phyloP scores from a whole-genome alignment of 73 alveolate genomes.

The Tetrahymena elliotti region DNA sequence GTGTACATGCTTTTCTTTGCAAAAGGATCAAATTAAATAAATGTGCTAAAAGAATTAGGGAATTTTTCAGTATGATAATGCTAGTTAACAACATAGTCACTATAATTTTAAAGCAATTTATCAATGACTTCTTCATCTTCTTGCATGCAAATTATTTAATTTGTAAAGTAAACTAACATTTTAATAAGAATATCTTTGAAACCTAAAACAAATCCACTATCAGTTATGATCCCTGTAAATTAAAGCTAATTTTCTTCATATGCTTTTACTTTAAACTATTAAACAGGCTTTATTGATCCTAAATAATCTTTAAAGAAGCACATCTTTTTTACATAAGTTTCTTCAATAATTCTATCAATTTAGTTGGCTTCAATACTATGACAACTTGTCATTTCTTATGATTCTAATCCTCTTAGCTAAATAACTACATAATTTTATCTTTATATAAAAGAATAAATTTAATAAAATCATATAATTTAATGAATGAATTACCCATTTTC shows the following conservation, averaged over 20 bases:
- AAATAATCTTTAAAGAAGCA: background rate
- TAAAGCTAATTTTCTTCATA: background rate
- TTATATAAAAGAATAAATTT: background rate
- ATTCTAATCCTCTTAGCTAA: slow-evolving; percentile 37
- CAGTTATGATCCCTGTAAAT: background rate
- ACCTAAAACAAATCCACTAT: background rate
- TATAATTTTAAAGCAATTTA: background rate
- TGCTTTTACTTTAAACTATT: background rate
- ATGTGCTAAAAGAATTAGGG: background rate
- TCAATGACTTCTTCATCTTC: background rate
- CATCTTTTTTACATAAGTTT: background rate
- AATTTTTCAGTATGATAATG: background rate
- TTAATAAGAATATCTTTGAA: background rate
- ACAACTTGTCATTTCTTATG: slow-evolving; percentile 38
- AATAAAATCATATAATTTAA: background rate
- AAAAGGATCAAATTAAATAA: background rate
- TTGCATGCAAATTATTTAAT: background rate
- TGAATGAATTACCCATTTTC: background rate
- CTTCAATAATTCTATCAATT: slow-evolving; percentile 29
- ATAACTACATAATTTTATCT: slow-evolving; percentile 19
- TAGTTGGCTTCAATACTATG: slow-evolving; percentile 34
- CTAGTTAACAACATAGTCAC: background rate
- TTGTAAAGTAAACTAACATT: background rate
- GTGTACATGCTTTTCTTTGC: background rate
- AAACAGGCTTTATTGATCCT: background rate